A percentile compares a stretch with the other conserved stretches of the same genome.
phyloP scores from a whole-genome alignment of 163 green algal genomes.

The Smithsoniella earleae region DNA sequence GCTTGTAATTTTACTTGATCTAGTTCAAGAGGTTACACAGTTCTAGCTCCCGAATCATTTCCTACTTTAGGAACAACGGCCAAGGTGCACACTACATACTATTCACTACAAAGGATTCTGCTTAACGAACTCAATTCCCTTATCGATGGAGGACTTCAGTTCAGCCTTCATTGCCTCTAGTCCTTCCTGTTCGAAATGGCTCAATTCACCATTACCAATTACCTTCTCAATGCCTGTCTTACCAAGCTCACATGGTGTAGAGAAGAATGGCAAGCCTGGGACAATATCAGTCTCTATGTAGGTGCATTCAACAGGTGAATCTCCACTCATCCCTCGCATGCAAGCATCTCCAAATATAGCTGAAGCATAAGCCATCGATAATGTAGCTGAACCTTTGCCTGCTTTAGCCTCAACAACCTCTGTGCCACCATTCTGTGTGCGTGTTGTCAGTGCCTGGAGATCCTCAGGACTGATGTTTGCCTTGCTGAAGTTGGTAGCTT shows the following conservation, averaged over 20 bases:
- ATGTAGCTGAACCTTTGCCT: slow-evolving; percentile 78
- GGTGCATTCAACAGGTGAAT: slow-evolving; percentile 76
- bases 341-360: slow-evolving; percentile 83
- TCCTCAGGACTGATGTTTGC: slow-evolving; percentile 37
- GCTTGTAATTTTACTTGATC: no score
- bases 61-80: no score
- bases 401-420: slow-evolving; percentile 94
- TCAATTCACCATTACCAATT: slow-evolving; percentile 65
- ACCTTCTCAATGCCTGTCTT: slow-evolving; percentile 64
- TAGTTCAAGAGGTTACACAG: no score
- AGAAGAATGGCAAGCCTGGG: slow-evolving; percentile 78
- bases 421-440: slow-evolving; percentile 89
- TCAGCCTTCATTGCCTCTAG: slow-evolving; percentile 69
- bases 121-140: slow-evolving; percentile 82
- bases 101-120: slow-evolving; percentile 20
- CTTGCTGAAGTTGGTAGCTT: slow-evolving; percentile 32
- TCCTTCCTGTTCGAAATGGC: slow-evolving; percentile 56
- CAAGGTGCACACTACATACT: neutral
- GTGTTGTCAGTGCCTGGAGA: slow-evolving; percentile 56
- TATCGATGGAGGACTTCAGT: slow-evolving; percentile 73
- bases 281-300: slow-evolving; percentile 57
- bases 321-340: slow-evolving; percentile 81
- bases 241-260: slow-evolving; percentile 43
- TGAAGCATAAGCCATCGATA: slow-evolving; percentile 94
- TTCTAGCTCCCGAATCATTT: no score